Evolutionary conservation across 176 grass and related monocot genomes (phyloP).

Genomic region (Oryza meyeriana): DNA sequence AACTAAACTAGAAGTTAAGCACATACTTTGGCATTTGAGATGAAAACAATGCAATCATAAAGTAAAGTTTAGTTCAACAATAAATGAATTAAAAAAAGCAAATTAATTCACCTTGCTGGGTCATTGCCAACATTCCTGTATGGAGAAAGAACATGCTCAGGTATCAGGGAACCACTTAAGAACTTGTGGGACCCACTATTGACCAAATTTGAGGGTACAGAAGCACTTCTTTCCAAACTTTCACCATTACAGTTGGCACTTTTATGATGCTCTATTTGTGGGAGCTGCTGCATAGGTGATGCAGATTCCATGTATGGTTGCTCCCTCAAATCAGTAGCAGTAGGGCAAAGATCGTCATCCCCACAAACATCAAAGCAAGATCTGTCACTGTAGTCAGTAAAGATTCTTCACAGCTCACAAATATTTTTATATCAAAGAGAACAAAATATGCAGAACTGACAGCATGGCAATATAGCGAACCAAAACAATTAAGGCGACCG

Average conservation of each 20-base stretch:
- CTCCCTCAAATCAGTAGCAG: slow-evolving; percentile 32
- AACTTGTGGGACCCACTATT: slow-evolving; percentile 50
- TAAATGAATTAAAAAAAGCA: slow-evolving; percentile 1
- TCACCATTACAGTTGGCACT: slow-evolving; percentile 48
- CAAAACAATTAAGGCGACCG: not conserved
- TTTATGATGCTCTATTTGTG: slow-evolving; percentile 36
- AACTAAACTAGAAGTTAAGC: not conserved
- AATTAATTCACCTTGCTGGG: slow-evolving; percentile 48
- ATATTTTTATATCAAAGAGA: not conserved
- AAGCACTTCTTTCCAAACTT: slow-evolving; percentile 65
- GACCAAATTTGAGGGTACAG: slow-evolving; percentile 52
- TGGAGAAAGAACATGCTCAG: slow-evolving; percentile 78
- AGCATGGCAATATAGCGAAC: not conserved
- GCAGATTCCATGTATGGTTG: slow-evolving; percentile 38
- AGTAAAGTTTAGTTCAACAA: not conserved
- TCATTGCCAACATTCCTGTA: slow-evolving; percentile 44
- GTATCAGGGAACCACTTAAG: slow-evolving; percentile 78
- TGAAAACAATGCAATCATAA: slow-evolving; percentile 7
- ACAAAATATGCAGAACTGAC: slow-evolving; percentile 26
- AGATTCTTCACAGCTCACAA: slow-evolving; percentile 30
- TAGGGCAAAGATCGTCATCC: slow-evolving; percentile 47
- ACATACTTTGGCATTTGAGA: slow-evolving; percentile 1
- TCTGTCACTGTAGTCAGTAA: slow-evolving; percentile 49
- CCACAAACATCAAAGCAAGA: slow-evolving; percentile 81
- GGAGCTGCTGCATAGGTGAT: slow-evolving; percentile 43